These are phyloP conservation scores for Cercospora citrullina DNA, from an alignment of 2,329 filamentous ascomycete species.

Conservation along the genomic window DNA sequence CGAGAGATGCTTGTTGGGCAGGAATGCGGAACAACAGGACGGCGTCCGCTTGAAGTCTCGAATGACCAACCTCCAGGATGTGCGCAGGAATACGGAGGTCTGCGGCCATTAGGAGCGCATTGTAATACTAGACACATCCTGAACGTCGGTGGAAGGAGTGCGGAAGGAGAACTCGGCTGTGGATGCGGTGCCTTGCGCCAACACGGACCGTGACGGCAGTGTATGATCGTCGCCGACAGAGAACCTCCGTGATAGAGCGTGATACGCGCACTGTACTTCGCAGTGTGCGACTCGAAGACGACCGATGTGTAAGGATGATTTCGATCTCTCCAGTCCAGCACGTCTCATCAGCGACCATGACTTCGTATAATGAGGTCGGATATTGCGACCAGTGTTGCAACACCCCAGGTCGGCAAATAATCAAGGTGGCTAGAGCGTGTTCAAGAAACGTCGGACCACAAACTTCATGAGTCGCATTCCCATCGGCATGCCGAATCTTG, in stretches of 20 bases:
- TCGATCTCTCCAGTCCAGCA: not conserved
- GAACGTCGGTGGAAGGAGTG: not conserved
- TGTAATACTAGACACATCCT: not conserved
- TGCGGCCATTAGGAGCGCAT: not conserved
- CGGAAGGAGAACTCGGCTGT: not conserved
- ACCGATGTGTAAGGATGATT: not conserved
- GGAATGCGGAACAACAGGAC: not conserved
- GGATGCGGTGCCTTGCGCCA: not conserved
- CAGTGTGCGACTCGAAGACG: not conserved
- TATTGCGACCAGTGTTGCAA: not conserved
- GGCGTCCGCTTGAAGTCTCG: not conserved
- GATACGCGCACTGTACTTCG: not conserved
- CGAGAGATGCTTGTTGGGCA: not conserved
- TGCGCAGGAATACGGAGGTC: not conserved
- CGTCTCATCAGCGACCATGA: not conserved
- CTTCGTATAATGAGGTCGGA: not conserved
- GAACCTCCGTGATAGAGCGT: not conserved
- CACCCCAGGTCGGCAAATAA: not conserved
- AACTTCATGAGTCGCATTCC: not conserved
- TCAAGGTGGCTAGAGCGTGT: not conserved
- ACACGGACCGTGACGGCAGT: not conserved
- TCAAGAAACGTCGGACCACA: not conserved
- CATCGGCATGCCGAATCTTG: constrained; percentile 9
- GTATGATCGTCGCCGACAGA: not conserved
- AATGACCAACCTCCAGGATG: not conserved